phyloP scores from a whole-genome alignment of 768 basidiomycete species.

The Tulasnella sp. region DNA sequence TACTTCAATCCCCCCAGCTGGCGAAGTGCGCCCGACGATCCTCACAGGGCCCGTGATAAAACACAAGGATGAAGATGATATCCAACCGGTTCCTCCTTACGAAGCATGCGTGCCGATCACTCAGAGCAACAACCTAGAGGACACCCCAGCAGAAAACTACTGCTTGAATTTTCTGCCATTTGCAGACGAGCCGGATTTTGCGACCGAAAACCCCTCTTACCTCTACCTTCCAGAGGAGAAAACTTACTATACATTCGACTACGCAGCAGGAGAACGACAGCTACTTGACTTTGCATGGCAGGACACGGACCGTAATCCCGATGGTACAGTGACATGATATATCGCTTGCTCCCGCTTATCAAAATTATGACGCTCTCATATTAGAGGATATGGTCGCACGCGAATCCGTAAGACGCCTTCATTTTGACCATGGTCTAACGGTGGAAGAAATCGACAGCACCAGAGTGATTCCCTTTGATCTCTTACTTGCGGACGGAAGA shows the following conservation, averaged over 20 bases:
- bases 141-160: slow-evolving; percentile 38
- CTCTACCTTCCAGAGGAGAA: background rate
- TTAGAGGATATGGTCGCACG: slow-evolving; percentile 41
- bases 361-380: background rate
- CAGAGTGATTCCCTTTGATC: slow-evolving; percentile 33
- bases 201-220: slow-evolving; percentile 29
- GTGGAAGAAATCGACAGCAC: slow-evolving; percentile 40
- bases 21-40: background rate
- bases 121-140: slow-evolving; percentile 41
- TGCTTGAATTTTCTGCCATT: slow-evolving; percentile 48
- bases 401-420: slow-evolving; percentile 38
- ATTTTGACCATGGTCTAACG: slow-evolving; percentile 29
- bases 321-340: slow-evolving; percentile 28
- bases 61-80: background rate
- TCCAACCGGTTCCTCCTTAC: slow-evolving; percentile 33
- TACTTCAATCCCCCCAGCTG: background rate
- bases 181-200: slow-evolving; percentile 47
- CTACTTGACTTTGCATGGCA: slow-evolving; percentile 46
- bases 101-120: slow-evolving; percentile 44
- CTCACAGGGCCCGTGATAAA: background rate
- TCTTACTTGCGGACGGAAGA: slow-evolving; percentile 18
- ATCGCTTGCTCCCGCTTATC: background rate
- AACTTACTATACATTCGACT: too few species aligned
- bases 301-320: slow-evolving; percentile 27
- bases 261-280: background rate